phyloP scores from a whole-genome alignment of 805 yeast species.

The Suhomyces xylopsoci region DNA sequence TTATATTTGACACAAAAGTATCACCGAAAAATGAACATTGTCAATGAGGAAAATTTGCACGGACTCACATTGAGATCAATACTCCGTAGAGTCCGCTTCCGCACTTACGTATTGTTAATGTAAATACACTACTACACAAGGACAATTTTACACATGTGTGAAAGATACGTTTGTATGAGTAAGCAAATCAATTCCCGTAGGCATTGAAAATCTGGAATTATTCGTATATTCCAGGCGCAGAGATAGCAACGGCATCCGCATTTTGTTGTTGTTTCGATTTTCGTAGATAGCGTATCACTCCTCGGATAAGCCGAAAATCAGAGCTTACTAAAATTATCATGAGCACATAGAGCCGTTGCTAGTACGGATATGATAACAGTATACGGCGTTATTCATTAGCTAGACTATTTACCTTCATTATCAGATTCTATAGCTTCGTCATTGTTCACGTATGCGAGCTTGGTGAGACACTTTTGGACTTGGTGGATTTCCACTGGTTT shows the following conservation, averaged over 20 bases:
- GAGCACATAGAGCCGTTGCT: not conserved
- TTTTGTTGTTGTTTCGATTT: not conserved
- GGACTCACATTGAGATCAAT: not conserved
- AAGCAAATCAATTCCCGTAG: too few relatives aligned
- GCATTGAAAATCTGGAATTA: too few relatives aligned
- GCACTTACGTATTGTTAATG: too few relatives aligned
- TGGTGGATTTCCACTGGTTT: conserved; percentile 51
- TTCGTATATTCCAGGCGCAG: not conserved
- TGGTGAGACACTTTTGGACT: conserved; percentile 21
- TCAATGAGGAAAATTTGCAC: not conserved
- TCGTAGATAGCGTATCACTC: not conserved
- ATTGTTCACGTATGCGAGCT: conserved; percentile 11
- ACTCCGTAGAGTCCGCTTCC: too few relatives aligned
- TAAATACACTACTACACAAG: too few relatives aligned
- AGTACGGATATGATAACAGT: not conserved
- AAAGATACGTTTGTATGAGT: too few relatives aligned
- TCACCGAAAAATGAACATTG: not conserved
- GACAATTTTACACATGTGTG: too few relatives aligned
- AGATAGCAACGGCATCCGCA: not conserved
- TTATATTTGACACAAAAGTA: not conserved
- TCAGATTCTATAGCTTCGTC: conserved; percentile 31
- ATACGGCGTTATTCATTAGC: not conserved
- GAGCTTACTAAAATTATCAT: not conserved
- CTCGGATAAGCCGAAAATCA: not conserved
- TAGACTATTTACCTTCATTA: conserved; percentile 12